phyloP scores from a whole-genome alignment of 352 stramenopile species.

The Globisporangium viniferum region DNA sequence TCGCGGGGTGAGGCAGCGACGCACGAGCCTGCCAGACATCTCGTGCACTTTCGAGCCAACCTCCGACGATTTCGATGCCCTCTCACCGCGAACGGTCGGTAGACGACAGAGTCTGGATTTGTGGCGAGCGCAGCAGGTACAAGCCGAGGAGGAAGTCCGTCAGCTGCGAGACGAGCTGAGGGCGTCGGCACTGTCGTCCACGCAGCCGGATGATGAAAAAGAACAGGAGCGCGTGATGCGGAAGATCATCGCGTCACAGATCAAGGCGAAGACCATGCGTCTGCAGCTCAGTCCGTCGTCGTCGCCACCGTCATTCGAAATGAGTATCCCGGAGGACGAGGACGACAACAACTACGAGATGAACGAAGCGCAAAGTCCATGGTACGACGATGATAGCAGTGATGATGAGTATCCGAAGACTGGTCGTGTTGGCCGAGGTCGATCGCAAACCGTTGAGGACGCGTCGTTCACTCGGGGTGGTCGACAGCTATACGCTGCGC shows the following conservation, averaged over 20 bases:
- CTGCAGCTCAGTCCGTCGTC: constrained; percentile 40
- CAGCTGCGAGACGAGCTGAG: constrained; percentile 57
- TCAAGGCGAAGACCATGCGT: constrained; percentile 54
- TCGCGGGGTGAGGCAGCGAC: constrained; percentile 7
- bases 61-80: background rate
- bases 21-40: constrained; percentile 20
- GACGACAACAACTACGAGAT: constrained; percentile 26
- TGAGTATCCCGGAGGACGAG: constrained; percentile 22
- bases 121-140: constrained; percentile 41
- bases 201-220: constrained; percentile 21
- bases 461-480: constrained; percentile 19
- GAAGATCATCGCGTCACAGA: constrained; percentile 59
- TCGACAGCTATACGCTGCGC: constrained; percentile 17
- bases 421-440: constrained; percentile 14
- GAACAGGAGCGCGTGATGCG: constrained; percentile 72
- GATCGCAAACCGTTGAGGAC: constrained; percentile 22
- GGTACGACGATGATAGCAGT: constrained; percentile 25
- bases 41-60: constrained; percentile 1
- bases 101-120: constrained; percentile 50
- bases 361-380: constrained; percentile 15
- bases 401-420: background rate
- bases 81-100: constrained; percentile 34
- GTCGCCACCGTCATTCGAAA: constrained; percentile 24
- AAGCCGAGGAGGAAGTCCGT: constrained; percentile 36
- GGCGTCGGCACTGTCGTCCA: constrained; percentile 30